Conservation (phyloP, 148 eudicot species). For the Rhododendron williamsianum region DNA sequence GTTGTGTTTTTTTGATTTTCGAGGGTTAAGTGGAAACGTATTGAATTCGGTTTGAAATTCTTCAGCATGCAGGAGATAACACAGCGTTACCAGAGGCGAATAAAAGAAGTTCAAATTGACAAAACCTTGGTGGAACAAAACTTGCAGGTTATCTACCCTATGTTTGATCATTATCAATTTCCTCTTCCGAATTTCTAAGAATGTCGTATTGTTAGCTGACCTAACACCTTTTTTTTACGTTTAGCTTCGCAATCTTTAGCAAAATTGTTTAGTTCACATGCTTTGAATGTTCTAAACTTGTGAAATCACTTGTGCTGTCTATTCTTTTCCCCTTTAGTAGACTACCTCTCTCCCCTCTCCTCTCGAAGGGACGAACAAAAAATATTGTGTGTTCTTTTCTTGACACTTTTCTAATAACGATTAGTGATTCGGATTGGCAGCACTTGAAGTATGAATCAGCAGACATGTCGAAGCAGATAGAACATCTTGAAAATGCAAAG, state of each 20-base stretch:
- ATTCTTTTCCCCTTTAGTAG: too few species aligned
- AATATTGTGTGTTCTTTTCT: too few species aligned
- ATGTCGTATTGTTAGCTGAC: not conserved
- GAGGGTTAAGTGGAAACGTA: not conserved
- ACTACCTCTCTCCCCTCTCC: not conserved
- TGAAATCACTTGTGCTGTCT: not conserved
- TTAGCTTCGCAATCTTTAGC: not conserved
- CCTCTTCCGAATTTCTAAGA: not conserved
- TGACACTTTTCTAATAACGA: not conserved
- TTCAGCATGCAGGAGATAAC: conserved; percentile 74
- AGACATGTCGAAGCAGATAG: conserved; percentile 65
- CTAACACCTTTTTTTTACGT: not conserved
- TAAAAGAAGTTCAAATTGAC: conserved; percentile 49
- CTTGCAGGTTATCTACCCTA: conserved; percentile 47
- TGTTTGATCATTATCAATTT: not conserved
- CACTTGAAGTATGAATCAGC: conserved; percentile 68
- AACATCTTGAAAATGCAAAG: conserved; percentile 63
- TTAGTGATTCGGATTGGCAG: conserved; percentile 29
- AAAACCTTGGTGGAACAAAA: conserved; percentile 41
- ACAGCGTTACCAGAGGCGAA: conserved; percentile 59
- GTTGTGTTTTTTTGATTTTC: not conserved
- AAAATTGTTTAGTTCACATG: not conserved
- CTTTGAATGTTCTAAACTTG: not conserved
- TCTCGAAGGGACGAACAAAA: not conserved
- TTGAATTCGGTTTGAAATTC: conserved; percentile 1